Evolutionary conservation across 2,329 filamentous ascomycete genomes (phyloP), one percentile per base, ranked within the genome.

Genomic region (Apiospora saccharicola): DNA sequence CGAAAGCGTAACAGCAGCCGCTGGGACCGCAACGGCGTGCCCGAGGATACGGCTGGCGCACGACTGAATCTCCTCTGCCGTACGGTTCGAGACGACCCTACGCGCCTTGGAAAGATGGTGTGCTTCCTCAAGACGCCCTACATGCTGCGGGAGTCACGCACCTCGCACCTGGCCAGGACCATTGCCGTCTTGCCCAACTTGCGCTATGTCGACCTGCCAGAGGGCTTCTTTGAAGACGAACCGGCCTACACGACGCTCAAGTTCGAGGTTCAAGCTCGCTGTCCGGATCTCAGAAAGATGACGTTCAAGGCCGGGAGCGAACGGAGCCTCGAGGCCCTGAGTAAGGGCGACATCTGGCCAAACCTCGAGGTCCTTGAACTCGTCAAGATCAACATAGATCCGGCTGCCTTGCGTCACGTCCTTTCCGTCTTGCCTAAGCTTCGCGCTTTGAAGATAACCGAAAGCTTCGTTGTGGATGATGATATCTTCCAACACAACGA

Each of bases 91-190:
- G 93, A 96, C 69, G 92, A 95, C 74, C 89, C 90, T 30, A 90
- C 87, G 12, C 85, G 88, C 37, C 84, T 97, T 67, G 94, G 92
- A 46, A 85, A 88, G 71, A 85, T 90, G 57, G 94, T 98, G 6
- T 85, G 92, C 78, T 95, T 92, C 77, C 86, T 98, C 78, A 97
- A 98, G 85, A 91, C 94, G 73, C 94, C 96, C 8, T 98, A 98
- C 82, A 98, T 98, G 96, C 92, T 96, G 71, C 91, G 96, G 72
- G 94, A 98, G 84, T 93, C 93, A 1, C 93, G 90, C 80, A 94
- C 96, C 80, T 89, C 93, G 71, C 93, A 96, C 75, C 89, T 98
- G 68, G 95, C 96, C 13, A 91, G 95, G 69, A 94, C 93, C 37
- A 92, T 98, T 68, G 94, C 94, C 49, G 93, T 95, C 34, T 87